Conservation (phyloP, 441 rosid species). For the Manihot esculenta region DNA sequence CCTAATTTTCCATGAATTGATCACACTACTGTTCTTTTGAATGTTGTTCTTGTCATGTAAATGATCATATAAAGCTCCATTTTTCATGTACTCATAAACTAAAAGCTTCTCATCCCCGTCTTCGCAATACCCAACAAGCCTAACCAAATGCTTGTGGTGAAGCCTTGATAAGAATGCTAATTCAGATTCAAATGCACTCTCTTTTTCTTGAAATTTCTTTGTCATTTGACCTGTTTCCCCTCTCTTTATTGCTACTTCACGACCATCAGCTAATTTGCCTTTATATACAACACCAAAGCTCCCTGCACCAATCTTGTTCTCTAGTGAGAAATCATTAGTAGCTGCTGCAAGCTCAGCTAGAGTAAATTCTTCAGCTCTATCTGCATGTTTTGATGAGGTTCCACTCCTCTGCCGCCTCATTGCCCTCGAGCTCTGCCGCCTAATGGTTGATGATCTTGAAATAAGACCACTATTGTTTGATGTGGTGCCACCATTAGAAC, state of each 20-base stretch:
- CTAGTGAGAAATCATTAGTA: constrained; percentile 55
- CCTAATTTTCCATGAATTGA: constrained; percentile 80
- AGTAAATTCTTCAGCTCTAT: constrained; percentile 62
- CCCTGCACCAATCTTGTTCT: constrained; percentile 70
- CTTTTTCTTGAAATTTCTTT: constrained; percentile 65
- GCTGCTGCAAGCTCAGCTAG: constrained; percentile 65
- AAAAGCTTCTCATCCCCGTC: constrained; percentile 68
- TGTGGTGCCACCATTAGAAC: constrained; percentile 48
- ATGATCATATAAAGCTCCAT: constrained; percentile 69
- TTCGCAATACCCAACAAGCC: constrained; percentile 80
- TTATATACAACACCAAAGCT: constrained; percentile 70
- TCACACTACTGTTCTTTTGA: constrained; percentile 38
- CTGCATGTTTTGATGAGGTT: constrained; percentile 69
- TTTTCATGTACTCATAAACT: constrained; percentile 78
- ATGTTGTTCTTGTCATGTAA: constrained; percentile 42
- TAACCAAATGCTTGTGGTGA: constrained; percentile 79
- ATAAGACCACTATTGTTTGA: constrained; percentile 47
- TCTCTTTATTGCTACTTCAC: constrained; percentile 75
- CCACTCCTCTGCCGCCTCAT: constrained; percentile 78
- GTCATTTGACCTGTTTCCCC: constrained; percentile 44
- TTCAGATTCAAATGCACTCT: constrained; percentile 76
- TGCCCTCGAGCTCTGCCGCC: constrained; percentile 66
- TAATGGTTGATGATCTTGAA: constrained; percentile 49
- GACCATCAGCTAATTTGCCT: constrained; percentile 62
- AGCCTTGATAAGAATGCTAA: constrained; percentile 65